Base-by-base conservation (phyloP, 2,329 filamentous ascomycete genomes). In the Botrytis deweyae region DNA sequence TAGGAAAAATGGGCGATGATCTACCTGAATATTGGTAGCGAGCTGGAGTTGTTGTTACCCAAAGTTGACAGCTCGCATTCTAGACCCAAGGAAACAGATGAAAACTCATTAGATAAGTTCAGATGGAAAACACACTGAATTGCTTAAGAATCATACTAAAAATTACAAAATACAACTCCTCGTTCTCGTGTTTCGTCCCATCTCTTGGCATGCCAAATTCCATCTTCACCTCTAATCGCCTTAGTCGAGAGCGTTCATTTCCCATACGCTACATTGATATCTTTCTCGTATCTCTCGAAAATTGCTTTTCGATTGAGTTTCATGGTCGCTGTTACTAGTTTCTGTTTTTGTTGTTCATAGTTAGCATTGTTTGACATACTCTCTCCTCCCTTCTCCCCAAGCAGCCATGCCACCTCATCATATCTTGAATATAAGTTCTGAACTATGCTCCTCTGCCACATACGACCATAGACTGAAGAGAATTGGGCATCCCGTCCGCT, bases 381-480 rank as follows among this genome's bases (percentile, higher is more conserved):
- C 29, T 25, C 29, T 8, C 29, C 9, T 9, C 12, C 6, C 14
- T 20, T 40, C 52, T 18, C 52, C 18, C 14, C 4, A 29, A 18
- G 16, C 3, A 58, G 52, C 52, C 14, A 29, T 12, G 1, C 52
- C 14, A 55, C 52, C 52, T 5, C 4, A 6, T n/a, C 49, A 14
- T 18, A 4, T 9, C 1, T 6, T n/a, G 25, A 12, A 10, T 18
- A 40, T 1, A 40, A 7, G 1, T 0, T 2, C 0, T 10, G 4
- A 62, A 40, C 8, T 4, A 0, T 1, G 0, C 0, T 0, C 0
- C 2, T 3, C 22, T 2, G 6, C 0, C 61, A 63, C 61, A 63
- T 63, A 63, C 61, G 61, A 63, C 61, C 61, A 63, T 63, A 63
- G 61, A 63, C 61, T 63, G 61, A 63, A 63, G 61, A 63, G 61